These are phyloP conservation scores for Geosmithia flava DNA, from an alignment of 2,329 filamentous ascomycete genomes.

Conservation along the genomic window DNA sequence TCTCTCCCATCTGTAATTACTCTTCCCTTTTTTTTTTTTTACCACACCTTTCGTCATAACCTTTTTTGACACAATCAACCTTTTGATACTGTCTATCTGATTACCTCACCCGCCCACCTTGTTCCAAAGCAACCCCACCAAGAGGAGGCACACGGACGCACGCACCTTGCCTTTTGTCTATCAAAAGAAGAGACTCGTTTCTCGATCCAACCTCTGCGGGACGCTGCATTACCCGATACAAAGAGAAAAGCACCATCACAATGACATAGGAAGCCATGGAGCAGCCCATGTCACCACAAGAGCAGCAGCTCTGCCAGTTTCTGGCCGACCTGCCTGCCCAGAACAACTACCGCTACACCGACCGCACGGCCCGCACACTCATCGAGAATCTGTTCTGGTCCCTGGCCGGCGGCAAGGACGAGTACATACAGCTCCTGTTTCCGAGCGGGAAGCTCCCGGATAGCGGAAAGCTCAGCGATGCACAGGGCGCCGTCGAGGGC, in stretches of 20 bases:
- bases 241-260: background rate
- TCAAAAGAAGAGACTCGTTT: too few relatives aligned
- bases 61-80: too few relatives aligned
- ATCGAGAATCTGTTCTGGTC: constrained; percentile 76
- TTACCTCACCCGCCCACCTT: too few relatives aligned
- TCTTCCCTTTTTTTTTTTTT: too few relatives aligned
- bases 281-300: constrained; percentile 47
- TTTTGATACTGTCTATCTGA: too few relatives aligned
- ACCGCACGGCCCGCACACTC: constrained; percentile 59
- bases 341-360: constrained; percentile 64
- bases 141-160: too few relatives aligned
- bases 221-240: background rate
- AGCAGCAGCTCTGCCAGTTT: constrained; percentile 73
- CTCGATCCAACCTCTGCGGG: background rate
- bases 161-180: too few relatives aligned
- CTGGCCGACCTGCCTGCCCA: constrained; percentile 65
- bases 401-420: constrained; percentile 61
- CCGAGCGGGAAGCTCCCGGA: constrained; percentile 55
- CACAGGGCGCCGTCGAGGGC: constrained; percentile 85
- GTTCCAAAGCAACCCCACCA: too few relatives aligned
- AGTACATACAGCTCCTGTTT: constrained; percentile 72
- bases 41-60: too few relatives aligned
- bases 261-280: constrained; percentile 29
- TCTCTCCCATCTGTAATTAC: too few relatives aligned
- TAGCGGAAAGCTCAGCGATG: constrained; percentile 69